Evolutionary conservation across 192 early-diverging fungal species (phyloP), one percentile per base, ranked within the genome.

Genomic region (Oehlia diaphana): DNA sequence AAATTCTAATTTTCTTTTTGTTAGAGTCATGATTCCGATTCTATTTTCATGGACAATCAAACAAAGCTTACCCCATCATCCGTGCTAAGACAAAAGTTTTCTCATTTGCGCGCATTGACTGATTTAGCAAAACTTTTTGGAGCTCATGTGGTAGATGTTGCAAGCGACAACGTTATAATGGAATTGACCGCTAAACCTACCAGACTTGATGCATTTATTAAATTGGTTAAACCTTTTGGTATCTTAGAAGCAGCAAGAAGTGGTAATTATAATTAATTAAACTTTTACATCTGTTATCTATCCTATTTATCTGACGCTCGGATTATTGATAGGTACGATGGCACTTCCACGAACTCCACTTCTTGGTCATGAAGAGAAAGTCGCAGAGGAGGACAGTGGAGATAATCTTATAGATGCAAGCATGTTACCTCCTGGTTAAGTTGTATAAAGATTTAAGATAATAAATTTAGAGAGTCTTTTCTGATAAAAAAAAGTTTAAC

Each of bases 301-400:
- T 28, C 4, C 68, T 9, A 80, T 35, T 39, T 33, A 63, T 28
- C 26, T 62, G 21, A 26, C 62, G 33, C 26, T 74, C 37, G 23
- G 82, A 12, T 23, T 28, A 49, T 35, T 31, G 26, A 21, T 86
- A 92, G 92, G 93, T 68, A 88, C 94, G 80, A 99, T 99, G 97
- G 96, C 96, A 37, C 97, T 99, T 93, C 95, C 96, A 35, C 91
- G 97, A 31, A 93, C 93, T 44, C 93, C 94, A 61, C 90, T 96
- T 58, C 92, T 91, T 76, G 93, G 93, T 67, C 79, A 91, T 81
- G 88, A 92, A 77, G 91, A 92, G 74, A 84, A 90, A 79, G 92
- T 74, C 44, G 88, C 91, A 33, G 84, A 82, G 50, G 86, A 82
- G 62, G 88, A 93, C 77, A 92, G 90, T 53, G 80, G 89, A 62